Evolutionary conservation across 805 yeast genomes (phyloP), one percentile per base, ranked within the genome.

Genomic region (Cyberlindnera xishuangbannaensis): DNA sequence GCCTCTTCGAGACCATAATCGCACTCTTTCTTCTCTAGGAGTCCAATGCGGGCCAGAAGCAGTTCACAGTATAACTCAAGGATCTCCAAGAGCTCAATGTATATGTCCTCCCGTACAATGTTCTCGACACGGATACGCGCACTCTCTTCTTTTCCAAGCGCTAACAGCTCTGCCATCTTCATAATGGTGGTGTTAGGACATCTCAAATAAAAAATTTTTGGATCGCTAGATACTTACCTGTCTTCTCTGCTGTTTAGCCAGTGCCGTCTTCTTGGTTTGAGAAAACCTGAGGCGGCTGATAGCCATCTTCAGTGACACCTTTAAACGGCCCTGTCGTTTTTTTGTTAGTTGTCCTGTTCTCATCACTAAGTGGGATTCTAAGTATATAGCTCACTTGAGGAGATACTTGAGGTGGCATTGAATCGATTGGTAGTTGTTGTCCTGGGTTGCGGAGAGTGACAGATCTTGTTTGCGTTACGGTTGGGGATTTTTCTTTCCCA

Each of bases 91-190:
- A 86, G 62, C 58, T 86, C 95, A 15, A 83, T 73, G 48, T 78
- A 74, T 20, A 83, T 73, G 51, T 86, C 96, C 45, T 84, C 90
- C 22, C 88, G 69, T 20, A 87, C 83, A 36, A 86, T 73, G 47
- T 83, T 82, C 53, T 86, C 96, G 4, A 84, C 90, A 31, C 95
- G 60, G 36, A 85, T 85, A 36, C 71, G 71, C 9, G 95, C 95
- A 47, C 87, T 83, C 31, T 80, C 78, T 41, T 84, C 88, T 50
- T 83, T 85, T 6, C 85, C 86, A 27, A 64, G 67, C 7, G 69
- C 64, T 32, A 86, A 61, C 9, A 85, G 61, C 30, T 82, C 87
- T 2, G 95, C 94, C 71, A 33, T 67, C 69, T 41, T 19, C 7
- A n/a, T 7, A 19, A 5, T 7, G 27, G 15, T 20, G 19, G n/a